These are phyloP conservation scores for Zea mays DNA, from an alignment of 176 grass and related monocot genomes.

Conservation along the genomic window Zm-B73-REFERENCE-NAM-5.0 NC_050105.1:143914501-143915000, in stretches of 20 bases:
- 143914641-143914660: constrained; percentile 13
- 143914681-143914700: constrained; percentile 25
- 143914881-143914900: constrained; percentile 11
- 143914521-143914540: constrained; percentile 15
- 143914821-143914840: constrained; percentile 76
- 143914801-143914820: constrained; percentile 98
- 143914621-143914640: constrained; percentile 27
- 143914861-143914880: constrained; percentile 22
- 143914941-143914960: constrained; percentile 95
- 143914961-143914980: constrained; percentile 99
- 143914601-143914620: constrained; percentile 28
- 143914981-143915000: constrained; percentile 93
- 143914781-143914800: constrained; percentile 99
- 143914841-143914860: background rate
- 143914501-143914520: constrained; percentile 20
- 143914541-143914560: constrained; percentile 20
- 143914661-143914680: constrained; percentile 16
- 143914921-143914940: constrained; percentile 91
- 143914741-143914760: constrained; percentile 98
- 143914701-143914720: constrained; percentile 18
- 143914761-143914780: constrained; percentile 97
- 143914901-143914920: constrained; percentile 21
- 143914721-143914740: constrained; percentile 98
- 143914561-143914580: background rate
- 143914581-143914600: constrained; percentile 16